A percentile compares a stretch with the other conserved stretches of the same genome.
Evolutionary conservation across 2,329 filamentous ascomycete species (phyloP).

Genomic region (Cadophora malorum): DNA sequence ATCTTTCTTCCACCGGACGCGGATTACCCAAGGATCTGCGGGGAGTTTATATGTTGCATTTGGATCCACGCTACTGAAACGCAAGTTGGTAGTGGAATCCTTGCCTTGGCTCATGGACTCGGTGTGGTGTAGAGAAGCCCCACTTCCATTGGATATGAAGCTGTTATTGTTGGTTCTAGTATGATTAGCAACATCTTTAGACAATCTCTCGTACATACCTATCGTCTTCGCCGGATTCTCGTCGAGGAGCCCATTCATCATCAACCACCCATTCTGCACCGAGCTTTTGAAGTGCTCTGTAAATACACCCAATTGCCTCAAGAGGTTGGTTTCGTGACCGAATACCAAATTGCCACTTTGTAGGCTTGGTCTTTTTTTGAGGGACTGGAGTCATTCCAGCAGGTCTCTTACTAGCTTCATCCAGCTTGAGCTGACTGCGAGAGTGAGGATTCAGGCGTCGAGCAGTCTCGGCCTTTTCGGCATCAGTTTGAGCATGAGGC

Average conservation of each 20-base stretch:
- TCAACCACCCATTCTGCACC: slow-evolving; percentile 86
- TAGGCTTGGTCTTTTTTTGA: slow-evolving; percentile 75
- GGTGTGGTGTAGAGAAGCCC: slow-evolving; percentile 47
- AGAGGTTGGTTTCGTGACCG: slow-evolving; percentile 91
- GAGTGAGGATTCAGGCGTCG: slow-evolving; percentile 86
- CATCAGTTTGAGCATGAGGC: slow-evolving; percentile 58
- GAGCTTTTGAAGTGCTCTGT: slow-evolving; percentile 86
- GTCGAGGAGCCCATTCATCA: slow-evolving; percentile 53
- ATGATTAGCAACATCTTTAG: slow-evolving; percentile 26
- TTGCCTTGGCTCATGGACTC: slow-evolving; percentile 45
- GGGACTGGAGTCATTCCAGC: slow-evolving; percentile 69
- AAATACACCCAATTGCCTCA: slow-evolving; percentile 93
- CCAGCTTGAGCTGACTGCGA: slow-evolving; percentile 71
- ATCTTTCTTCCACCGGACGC: slow-evolving; percentile 85
- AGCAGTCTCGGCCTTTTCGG: slow-evolving; percentile 82
- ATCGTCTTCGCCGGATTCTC: slow-evolving; percentile 50
- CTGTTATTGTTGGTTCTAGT: slow-evolving; percentile 49
- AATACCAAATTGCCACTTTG: slow-evolving; percentile 98
- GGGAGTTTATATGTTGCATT: slow-evolving; percentile 79
- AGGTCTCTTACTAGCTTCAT: slow-evolving; percentile 65
- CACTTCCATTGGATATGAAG: slow-evolving; percentile 47
- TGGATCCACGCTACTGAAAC: slow-evolving; percentile 53
- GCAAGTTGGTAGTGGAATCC: slow-evolving; percentile 40
- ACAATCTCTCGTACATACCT: slow-evolving; percentile 42
- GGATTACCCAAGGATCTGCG: slow-evolving; percentile 93